Conservation (phyloP, 345 rosid species). For the Salix koriyanagi region DNA sequence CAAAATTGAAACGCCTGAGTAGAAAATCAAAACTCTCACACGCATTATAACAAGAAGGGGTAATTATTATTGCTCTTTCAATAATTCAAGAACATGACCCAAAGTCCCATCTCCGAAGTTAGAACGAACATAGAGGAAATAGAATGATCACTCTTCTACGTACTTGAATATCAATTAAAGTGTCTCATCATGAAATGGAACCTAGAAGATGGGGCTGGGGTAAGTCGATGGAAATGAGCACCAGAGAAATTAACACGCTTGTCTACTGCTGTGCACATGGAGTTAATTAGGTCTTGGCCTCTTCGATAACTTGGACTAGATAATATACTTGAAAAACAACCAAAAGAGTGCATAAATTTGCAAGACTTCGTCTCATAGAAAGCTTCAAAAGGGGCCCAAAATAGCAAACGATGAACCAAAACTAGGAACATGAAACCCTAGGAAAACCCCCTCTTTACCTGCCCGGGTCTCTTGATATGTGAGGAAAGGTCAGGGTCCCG, state of each 20-base stretch:
- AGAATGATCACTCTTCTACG: not conserved
- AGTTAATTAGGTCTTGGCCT: not conserved
- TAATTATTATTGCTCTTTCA: not conserved
- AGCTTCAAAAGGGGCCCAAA: conserved; percentile 18
- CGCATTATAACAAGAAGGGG: not conserved
- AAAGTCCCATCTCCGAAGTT: not conserved
- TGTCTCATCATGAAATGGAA: not conserved
- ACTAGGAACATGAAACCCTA: conserved; percentile 31
- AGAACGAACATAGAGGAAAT: not conserved
- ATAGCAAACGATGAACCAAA: conserved; percentile 28
- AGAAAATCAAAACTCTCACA: not conserved
- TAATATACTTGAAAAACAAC: conserved; percentile 4
- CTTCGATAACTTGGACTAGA: conserved; percentile 3
- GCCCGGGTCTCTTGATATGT: not conserved
- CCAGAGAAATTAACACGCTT: not conserved
- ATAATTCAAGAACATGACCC: not conserved
- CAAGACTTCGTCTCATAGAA: conserved; percentile 1
- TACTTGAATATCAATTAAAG: not conserved
- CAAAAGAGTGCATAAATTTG: conserved; percentile 15
- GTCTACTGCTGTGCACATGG: not conserved
- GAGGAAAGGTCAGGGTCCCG: conserved; percentile 17
- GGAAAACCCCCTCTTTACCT: not conserved
- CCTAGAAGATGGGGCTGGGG: not conserved
- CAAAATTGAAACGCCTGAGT: not conserved
- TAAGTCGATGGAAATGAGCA: not conserved